Evolutionary conservation across 139 green algal genomes (phyloP), one percentile per base, ranked within the genome.

Genomic region (Edaphochlamys debaryana): DNA sequence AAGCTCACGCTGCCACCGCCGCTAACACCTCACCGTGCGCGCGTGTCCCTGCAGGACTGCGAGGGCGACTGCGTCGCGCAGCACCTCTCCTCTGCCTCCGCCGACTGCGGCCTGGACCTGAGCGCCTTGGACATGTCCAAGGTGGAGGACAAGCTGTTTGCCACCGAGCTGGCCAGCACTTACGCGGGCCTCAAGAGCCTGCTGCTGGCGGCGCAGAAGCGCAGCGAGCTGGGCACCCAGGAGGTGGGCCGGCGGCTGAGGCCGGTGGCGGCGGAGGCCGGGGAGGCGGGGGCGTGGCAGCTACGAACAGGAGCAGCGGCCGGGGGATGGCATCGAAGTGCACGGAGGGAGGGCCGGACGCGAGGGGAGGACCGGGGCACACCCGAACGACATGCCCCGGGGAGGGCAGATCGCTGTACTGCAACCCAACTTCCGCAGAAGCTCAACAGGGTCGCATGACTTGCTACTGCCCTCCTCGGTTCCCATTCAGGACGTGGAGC

Each of bases 91-190:
- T 30, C 37, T 25, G 80, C 58, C 3, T 52, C 42, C 0, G 38
- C 54, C 20, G 69, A 60, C 23, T 9, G 38, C 27, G 36, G 56
- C 32, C 7, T 80, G 56, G 58, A 75, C 72, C 58, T 82, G 4
- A 60, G 66, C 36, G 42, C 13, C 41, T 52, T 89, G 52, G 75
- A 85, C 56, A 67, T 87, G 64, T 25, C 60, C 54, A 40, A 79
- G 69, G 30, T 72, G 23, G 41, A 85, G 4, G 77, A 72, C 27
- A 85, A 81, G 68, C 42, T 89, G 34, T 88, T 88, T 42, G 80
- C 85, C 8, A 79, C 68, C 17, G 87, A 91, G 80, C 62, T 87
- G 40, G 80, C 74, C 13, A 76, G 62, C 75, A 23, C 87, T 23
- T 73, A 58, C 40, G 52, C 63, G 22, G 77, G 83, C 11, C 15